Conservation (phyloP, 2,329 filamentous ascomycete species). For the Diaporthe citriasiana region DNA sequence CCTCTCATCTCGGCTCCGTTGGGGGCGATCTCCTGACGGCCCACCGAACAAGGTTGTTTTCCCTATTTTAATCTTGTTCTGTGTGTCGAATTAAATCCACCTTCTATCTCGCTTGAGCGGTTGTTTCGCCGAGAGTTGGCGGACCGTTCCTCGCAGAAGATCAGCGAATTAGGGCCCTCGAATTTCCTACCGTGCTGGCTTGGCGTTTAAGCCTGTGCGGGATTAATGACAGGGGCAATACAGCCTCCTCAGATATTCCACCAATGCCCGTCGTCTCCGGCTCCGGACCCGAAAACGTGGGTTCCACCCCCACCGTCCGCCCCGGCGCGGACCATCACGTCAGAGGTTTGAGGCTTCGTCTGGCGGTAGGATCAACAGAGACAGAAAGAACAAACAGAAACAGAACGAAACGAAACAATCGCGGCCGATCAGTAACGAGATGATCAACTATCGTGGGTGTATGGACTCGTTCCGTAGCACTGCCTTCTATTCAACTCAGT, state of each 20-base stretch:
- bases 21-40: slow-evolving; percentile 12
- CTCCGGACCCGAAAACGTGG: slow-evolving; percentile 7
- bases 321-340: slow-evolving; percentile 12
- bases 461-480: not conserved
- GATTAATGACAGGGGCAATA: slow-evolving; percentile 29
- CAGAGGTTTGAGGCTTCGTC: slow-evolving; percentile 10
- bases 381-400: slow-evolving; percentile 3
- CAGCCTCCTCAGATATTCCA: slow-evolving; percentile 31
- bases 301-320: not conserved
- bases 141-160: slow-evolving; percentile 21
- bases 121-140: slow-evolving; percentile 29
- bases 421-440: not conserved
- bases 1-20: slow-evolving; percentile 26
- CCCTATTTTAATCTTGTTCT: slow-evolving; percentile 30
- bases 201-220: slow-evolving; percentile 26
- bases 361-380: slow-evolving; percentile 9
- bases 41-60: slow-evolving; percentile 31
- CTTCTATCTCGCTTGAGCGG: slow-evolving; percentile 21
- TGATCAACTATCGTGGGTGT: not conserved
- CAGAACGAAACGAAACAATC: slow-evolving; percentile 29
- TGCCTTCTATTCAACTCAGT: not conserved
- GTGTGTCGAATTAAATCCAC: slow-evolving; percentile 30
- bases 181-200: slow-evolving; percentile 18
- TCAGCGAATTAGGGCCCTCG: slow-evolving; percentile 29
- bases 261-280: slow-evolving; percentile 9